Evolutionary conservation across 2,329 filamentous ascomycete genomes (phyloP), one percentile per base, ranked within the genome.

Genomic region (Albophoma yamanashiensis): DNA sequence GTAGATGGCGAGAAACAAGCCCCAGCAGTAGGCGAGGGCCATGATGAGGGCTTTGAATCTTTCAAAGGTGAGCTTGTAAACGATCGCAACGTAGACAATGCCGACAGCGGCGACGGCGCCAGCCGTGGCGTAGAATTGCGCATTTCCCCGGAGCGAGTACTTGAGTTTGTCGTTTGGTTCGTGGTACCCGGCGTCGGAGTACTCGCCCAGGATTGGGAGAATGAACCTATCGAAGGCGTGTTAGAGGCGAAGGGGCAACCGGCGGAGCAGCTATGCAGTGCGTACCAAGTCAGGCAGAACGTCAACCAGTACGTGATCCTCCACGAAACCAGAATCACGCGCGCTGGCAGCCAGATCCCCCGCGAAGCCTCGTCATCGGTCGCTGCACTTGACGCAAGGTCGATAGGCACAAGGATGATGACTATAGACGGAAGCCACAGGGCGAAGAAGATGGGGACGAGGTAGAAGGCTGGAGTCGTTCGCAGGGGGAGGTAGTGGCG

Each of bases 291-390:
- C 69, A 99, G 77, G 57, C 87, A 86, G 75, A 99, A 99, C 0
- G 93, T 97, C 59, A 99, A 80, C 94, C 94, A 99, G 76, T 99
- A 99, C 25, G 89, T 88, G 64, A 99, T 93, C 70, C 93, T 85
- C 94, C 94, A 99, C 61, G 89, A 88, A 31, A 97, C 91, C 68
- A 95, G 79, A 56, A 97, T 79, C 36, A 92, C 82, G 57, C 86
- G 79, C 65, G 89, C 81, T 6, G 90, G 89, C 40, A 99, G 82
- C 91, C 92, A 97, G 69, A 99, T 89, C 40, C 92, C 94, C 66
- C 88, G 84, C 20, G 84, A 82, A 20, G 83, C 81, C 62, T 83
- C 85, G 73, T 89, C 88, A 62, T 89, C 86, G 57, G 86, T 86
- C 56, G 85, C 82, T 27, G 90, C 88, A 70, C 85, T 93, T 8